Conservation (phyloP, 1,284 basidiomycete genomes). For the Leccinum ponderosum region DNA sequence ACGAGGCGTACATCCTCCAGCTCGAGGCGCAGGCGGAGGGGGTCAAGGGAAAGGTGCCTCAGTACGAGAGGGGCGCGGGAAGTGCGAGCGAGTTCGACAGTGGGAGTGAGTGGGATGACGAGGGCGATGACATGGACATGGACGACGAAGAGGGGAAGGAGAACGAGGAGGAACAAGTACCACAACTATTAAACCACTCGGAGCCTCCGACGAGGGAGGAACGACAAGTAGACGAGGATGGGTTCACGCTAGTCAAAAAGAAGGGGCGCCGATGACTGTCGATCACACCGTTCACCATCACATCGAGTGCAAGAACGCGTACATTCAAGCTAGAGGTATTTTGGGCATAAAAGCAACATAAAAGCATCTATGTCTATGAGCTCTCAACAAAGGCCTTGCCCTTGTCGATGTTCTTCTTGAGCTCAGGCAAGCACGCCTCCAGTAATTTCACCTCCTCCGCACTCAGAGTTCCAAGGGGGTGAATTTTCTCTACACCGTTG, state of each 20-base stretch:
- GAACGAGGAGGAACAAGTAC: slow-evolving; percentile 13
- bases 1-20: slow-evolving; percentile 49
- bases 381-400: slow-evolving; percentile 76
- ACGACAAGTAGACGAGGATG: slow-evolving; percentile 83
- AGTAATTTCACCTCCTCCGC: slow-evolving; percentile 85
- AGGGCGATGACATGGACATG: neutral
- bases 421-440: slow-evolving; percentile 86
- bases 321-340: slow-evolving; percentile 29
- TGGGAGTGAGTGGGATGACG: slow-evolving; percentile 38
- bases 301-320: neutral
- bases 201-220: slow-evolving; percentile 40
- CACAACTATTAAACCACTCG: slow-evolving; percentile 22
- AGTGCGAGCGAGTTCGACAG: slow-evolving; percentile 44
- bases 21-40: slow-evolving; percentile 66
- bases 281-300: neutral
- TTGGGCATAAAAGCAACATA: slow-evolving; percentile 3
- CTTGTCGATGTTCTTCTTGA: slow-evolving; percentile 98
- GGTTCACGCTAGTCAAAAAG: slow-evolving; percentile 79
- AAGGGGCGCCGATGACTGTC: slow-evolving; percentile 42
- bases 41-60: slow-evolving; percentile 57
- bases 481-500: slow-evolving; percentile 90
- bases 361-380: slow-evolving; percentile 32
- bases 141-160: slow-evolving; percentile 4
- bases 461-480: slow-evolving; percentile 75
- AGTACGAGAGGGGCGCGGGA: slow-evolving; percentile 45